These are phyloP conservation scores for Huntiella savannae DNA, from an alignment of 2,329 filamentous ascomycete genomes.

Conservation along the genomic window DNA sequence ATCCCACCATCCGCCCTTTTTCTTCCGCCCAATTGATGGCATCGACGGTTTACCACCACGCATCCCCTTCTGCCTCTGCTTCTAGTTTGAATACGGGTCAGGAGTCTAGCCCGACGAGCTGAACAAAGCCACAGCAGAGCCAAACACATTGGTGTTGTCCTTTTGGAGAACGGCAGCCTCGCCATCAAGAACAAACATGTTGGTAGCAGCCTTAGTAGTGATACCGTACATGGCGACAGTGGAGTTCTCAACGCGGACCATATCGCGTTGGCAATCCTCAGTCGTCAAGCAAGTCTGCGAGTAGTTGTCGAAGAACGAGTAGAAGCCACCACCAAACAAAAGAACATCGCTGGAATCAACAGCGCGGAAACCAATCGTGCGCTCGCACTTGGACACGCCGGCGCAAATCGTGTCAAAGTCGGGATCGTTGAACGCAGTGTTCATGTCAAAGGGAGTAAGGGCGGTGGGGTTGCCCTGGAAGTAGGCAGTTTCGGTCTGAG, in stretches of 20 bases:
- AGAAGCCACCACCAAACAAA: slow-evolving; percentile 56
- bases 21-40: too few relatives aligned
- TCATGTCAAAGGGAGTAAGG: slow-evolving; percentile 41
- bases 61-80: too few relatives aligned
- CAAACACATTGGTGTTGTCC: slow-evolving; percentile 48
- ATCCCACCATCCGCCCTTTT: too few relatives aligned
- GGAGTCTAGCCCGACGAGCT: slow-evolving; percentile 10
- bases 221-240: slow-evolving; percentile 45
- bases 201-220: slow-evolving; percentile 54
- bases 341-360: slow-evolving; percentile 46
- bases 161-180: slow-evolving; percentile 31
- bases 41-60: too few relatives aligned
- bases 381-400: slow-evolving; percentile 33
- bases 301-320: slow-evolving; percentile 76
- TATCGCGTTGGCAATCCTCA: slow-evolving; percentile 59
- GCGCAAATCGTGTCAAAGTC: slow-evolving; percentile 42
- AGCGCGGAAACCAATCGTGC: slow-evolving; percentile 60
- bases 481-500: slow-evolving; percentile 82
- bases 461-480: slow-evolving; percentile 70
- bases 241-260: slow-evolving; percentile 52
- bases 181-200: slow-evolving; percentile 51
- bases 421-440: slow-evolving; percentile 43
- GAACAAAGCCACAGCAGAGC: slow-evolving; percentile 39
- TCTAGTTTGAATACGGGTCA: too few relatives aligned
- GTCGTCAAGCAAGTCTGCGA: slow-evolving; percentile 45